A percentile compares a stretch with the other conserved stretches of the same genome.
Evolutionary conservation across 2,329 filamentous ascomycete genomes (phyloP).

Genomic region (Cladorrhinum sp.): DNA sequence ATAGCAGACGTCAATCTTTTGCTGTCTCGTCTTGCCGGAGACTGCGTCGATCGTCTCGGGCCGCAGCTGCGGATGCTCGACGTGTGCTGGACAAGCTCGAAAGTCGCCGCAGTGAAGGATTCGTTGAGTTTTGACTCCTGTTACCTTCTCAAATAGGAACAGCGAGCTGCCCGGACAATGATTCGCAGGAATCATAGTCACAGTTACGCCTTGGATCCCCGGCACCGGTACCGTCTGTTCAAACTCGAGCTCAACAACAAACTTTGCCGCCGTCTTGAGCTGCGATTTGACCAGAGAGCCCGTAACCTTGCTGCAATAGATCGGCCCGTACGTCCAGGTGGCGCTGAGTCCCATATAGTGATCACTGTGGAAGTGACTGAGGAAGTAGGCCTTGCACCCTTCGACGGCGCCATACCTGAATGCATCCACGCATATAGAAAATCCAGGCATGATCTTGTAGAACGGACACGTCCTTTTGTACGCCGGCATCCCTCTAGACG

Average conservation of each 20-base stretch:
- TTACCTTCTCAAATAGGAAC: conserved; percentile 82
- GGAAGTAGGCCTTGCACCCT: conserved; percentile 89
- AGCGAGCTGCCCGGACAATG: conserved; percentile 94
- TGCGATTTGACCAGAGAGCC: conserved; percentile 85
- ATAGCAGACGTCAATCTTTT: conserved; percentile 93
- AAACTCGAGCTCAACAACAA: conserved; percentile 81
- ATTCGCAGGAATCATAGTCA: conserved; percentile 95
- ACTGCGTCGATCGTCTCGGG: conserved; percentile 70
- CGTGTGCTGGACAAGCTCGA: conserved; percentile 79
- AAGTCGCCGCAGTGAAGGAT: conserved; percentile 97
- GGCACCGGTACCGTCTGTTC: conserved; percentile 77
- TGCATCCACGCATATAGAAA: conserved; percentile 91
- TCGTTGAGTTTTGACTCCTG: conserved; percentile 65
- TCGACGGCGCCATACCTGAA: conserved; percentile 93
- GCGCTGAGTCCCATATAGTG: conserved; percentile 91
- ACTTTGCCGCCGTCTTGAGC: conserved; percentile 79
- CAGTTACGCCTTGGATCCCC: conserved; percentile 74
- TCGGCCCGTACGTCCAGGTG: conserved; percentile 88
- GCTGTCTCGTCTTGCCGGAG: conserved; percentile 69
- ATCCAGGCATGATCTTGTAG: conserved; percentile 95
- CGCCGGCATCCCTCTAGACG: conserved; percentile 78
- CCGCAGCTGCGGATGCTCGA: conserved; percentile 75
- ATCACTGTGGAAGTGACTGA: conserved; percentile 97
- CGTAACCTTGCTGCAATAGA: conserved; percentile 93
- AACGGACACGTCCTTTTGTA: conserved; percentile 93